Evolutionary conservation across 2,329 filamentous ascomycete genomes (phyloP).

Genomic region (Dactylellina leptospora): DNA sequence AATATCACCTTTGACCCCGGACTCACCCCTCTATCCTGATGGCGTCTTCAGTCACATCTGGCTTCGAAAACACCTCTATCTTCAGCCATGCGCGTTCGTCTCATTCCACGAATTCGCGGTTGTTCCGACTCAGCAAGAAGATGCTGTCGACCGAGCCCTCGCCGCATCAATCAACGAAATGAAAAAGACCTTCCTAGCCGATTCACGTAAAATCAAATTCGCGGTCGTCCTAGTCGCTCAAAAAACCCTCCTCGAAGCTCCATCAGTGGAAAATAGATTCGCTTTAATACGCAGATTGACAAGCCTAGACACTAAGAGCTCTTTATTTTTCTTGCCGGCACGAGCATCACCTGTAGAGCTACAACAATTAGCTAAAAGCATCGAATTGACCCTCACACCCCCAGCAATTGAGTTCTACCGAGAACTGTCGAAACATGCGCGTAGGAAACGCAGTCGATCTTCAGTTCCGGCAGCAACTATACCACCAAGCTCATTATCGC

Average conservation of each 20-base stretch:
- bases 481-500: slow-evolving; percentile 85
- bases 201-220: slow-evolving; percentile 70
- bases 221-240: slow-evolving; percentile 81
- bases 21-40: slow-evolving; percentile 85
- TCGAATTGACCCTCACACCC: slow-evolving; percentile 77
- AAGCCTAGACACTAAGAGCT: slow-evolving; percentile 80
- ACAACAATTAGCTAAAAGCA: slow-evolving; percentile 75
- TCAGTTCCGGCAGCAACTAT: slow-evolving; percentile 80
- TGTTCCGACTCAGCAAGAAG: slow-evolving; percentile 76
- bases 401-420: slow-evolving; percentile 88
- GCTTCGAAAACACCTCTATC: slow-evolving; percentile 86
- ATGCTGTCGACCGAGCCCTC: slow-evolving; percentile 83
- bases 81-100: slow-evolving; percentile 80
- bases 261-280: slow-evolving; percentile 77
- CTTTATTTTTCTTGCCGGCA: slow-evolving; percentile 81
- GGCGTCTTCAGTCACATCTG: slow-evolving; percentile 83
- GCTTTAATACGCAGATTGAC: slow-evolving; percentile 81
- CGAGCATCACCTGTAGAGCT: slow-evolving; percentile 76
- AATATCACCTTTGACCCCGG: slow-evolving; percentile 85
- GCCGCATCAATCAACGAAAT: slow-evolving; percentile 85
- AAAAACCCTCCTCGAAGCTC: slow-evolving; percentile 67
- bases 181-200: slow-evolving; percentile 69
- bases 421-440: slow-evolving; percentile 88
- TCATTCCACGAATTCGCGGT: slow-evolving; percentile 73
- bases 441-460: slow-evolving; percentile 85